phyloP scores from a whole-genome alignment of 805 yeast genomes.

The Lipomyces sp. region DNA sequence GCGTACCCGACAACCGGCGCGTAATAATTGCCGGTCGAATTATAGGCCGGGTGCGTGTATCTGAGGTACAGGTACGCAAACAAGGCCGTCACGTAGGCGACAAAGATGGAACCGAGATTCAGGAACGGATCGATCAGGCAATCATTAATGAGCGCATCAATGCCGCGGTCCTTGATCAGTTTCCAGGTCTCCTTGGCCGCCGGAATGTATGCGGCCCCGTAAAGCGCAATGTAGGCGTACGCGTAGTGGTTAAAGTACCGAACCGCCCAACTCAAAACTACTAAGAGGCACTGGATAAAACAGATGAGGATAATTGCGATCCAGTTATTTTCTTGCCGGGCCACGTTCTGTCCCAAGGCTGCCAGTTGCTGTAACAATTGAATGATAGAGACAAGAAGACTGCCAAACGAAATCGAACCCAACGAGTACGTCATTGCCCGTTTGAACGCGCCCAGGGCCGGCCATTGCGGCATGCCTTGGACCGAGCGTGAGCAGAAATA shows the following conservation, averaged over 20 bases:
- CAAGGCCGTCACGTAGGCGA: slow-evolving; percentile 67
- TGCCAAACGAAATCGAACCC: slow-evolving; percentile 89
- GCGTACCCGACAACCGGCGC: slow-evolving; percentile 78
- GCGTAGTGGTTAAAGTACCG: slow-evolving; percentile 90
- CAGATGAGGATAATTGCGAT: slow-evolving; percentile 59
- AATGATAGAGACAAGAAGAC: slow-evolving; percentile 69
- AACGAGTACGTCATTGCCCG: slow-evolving; percentile 84
- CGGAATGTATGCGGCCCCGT: slow-evolving; percentile 75
- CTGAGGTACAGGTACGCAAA: slow-evolving; percentile 68
- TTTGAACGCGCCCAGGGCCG: slow-evolving; percentile 79
- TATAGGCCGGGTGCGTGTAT: slow-evolving; percentile 71
- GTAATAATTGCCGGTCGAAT: slow-evolving; percentile 60
- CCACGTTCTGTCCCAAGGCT: slow-evolving; percentile 57
- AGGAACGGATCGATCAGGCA: slow-evolving; percentile 78
- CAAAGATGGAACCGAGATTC: slow-evolving; percentile 73
- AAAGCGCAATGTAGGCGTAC: slow-evolving; percentile 81
- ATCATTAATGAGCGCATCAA: slow-evolving; percentile 84
- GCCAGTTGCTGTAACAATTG: slow-evolving; percentile 67
- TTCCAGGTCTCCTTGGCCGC: slow-evolving; percentile 85
- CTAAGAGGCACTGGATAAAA: slow-evolving; percentile 60
- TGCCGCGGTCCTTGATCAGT: slow-evolving; percentile 75
- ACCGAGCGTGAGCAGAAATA: slow-evolving; percentile 77
- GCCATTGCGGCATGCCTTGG: slow-evolving; percentile 76
- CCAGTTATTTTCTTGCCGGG: slow-evolving; percentile 57
- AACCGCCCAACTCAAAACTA: slow-evolving; percentile 76